Evolutionary conservation across 2,329 filamentous ascomycete genomes (phyloP), one percentile per base, ranked within the genome.

Genomic region (Aureobasidium uvarum): DNA sequence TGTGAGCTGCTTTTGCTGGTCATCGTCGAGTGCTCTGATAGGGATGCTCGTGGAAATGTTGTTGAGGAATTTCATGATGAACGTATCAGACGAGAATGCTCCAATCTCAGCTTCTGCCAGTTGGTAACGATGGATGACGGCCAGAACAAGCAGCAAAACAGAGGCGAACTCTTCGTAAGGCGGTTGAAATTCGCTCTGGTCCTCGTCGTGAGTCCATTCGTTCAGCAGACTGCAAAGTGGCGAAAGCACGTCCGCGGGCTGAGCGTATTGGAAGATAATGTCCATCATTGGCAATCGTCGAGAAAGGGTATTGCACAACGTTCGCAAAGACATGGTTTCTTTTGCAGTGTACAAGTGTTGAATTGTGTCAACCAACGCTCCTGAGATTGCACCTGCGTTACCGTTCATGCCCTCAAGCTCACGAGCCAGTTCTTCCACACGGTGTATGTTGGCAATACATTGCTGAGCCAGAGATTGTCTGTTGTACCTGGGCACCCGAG

Each of bases 361-460:
- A 71, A 92, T 84, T 38, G 90, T 77, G 66, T 81, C 78, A 31
- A 78, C 76, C 11, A 83, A 69, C 33, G 92, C 93, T 67, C 89
- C 87, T 59, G 89, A 90, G 20, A 96, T 91, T 2, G 92, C 91
- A 2, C 91, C 92, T 2, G 91, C 91, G 75, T 97, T 97, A 1
- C 94, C 94, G 72, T 96, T 91, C 84, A 95, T 92, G 59, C 89
- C 89, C 65, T 96, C 92, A 28, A 99, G 81, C 71, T 96, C 92
- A 45, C 87, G 85, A 46, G 97, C 86, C 38, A 96, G 81, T 50
- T 87, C 85, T 69, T 92, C 89, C 0, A 90, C 86, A 68, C 88
- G 86, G 67, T 92, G 89, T 0, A 88, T 85, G 69, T 96, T 91
- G 13, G 85, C 84, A 55, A 89, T 84, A 68, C 92, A 96, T 72